Percentiles rank a stretch among this genome's conserved stretches.
Evolutionary conservation across 2,329 filamentous ascomycete genomes (phyloP).

Genomic region (Trichoderma harzianum): DNA sequence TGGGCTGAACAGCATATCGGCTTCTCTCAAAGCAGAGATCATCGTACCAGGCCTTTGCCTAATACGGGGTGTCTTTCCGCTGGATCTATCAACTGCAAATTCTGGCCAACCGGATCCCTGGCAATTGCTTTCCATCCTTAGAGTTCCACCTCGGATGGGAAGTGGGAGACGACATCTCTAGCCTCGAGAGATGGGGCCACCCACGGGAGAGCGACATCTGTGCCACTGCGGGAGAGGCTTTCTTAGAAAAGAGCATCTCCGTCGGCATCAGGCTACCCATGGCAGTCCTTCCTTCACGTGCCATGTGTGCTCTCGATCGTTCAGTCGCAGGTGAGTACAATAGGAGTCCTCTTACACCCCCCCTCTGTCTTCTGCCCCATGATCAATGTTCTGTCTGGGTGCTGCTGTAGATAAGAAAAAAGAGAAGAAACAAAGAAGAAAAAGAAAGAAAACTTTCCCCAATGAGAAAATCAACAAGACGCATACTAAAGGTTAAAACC

Average conservation of each 20-base stretch:
- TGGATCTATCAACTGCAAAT: not conserved
- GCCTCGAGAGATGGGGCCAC: constrained; percentile 10
- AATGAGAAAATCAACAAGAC: constrained; percentile 1
- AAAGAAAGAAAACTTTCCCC: not conserved
- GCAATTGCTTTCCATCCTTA: not conserved
- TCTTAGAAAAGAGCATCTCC: constrained; percentile 40
- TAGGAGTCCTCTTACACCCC: not conserved
- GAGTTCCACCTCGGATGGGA: constrained; percentile 13
- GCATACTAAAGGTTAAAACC: not conserved
- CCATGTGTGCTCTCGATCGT: constrained; percentile 36
- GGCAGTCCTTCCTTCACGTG: constrained; percentile 35
- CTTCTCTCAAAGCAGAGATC: not conserved
- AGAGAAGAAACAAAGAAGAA: not conserved
- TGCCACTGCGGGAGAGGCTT: constrained; percentile 42
- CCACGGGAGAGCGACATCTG: constrained; percentile 27
- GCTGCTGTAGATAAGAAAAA: not conserved
- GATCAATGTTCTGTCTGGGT: not conserved
- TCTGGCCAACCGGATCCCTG: not conserved
- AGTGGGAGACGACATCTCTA: constrained; percentile 10
- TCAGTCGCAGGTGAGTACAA: constrained; percentile 37
- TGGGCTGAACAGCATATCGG: not conserved
- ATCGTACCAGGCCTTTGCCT: not conserved
- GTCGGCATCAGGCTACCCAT: constrained; percentile 40
- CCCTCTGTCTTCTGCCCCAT: not conserved
- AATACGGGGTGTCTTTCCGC: not conserved